Evolutionary conservation across 2,329 filamentous ascomycete genomes (phyloP).

Genomic region (Pestalotiopsis sp.): DNA sequence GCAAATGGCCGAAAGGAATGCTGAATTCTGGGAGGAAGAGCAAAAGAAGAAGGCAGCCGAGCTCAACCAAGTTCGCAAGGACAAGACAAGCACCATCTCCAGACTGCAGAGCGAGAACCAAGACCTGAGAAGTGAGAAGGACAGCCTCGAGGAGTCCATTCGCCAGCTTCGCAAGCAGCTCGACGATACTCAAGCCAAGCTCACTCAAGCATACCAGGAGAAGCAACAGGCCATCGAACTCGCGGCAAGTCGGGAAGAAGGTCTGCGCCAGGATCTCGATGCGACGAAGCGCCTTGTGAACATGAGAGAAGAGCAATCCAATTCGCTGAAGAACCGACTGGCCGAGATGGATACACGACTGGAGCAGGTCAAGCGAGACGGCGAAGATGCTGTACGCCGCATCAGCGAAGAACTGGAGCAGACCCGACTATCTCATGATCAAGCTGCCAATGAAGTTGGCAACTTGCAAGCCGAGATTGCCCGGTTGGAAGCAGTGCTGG

Average conservation of each 20-base stretch:
- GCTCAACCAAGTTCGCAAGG: constrained; percentile 87
- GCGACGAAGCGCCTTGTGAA: constrained; percentile 80
- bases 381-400: constrained; percentile 61
- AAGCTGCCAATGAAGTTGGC: constrained; percentile 50
- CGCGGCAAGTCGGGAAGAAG: constrained; percentile 79
- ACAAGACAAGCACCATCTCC: constrained; percentile 87
- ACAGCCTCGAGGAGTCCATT: constrained; percentile 78
- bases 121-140: constrained; percentile 78
- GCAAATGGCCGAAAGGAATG: constrained; percentile 83
- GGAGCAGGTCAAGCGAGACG: constrained; percentile 68
- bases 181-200: constrained; percentile 82
- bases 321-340: constrained; percentile 71
- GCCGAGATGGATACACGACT: constrained; percentile 68
- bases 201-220: constrained; percentile 79
- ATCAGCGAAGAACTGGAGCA: constrained; percentile 61
- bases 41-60: constrained; percentile 89
- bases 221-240: constrained; percentile 87
- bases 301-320: constrained; percentile 75
- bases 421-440: constrained; percentile 48
- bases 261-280: constrained; percentile 85
- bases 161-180: constrained; percentile 79
- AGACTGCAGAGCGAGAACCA: constrained; percentile 89
- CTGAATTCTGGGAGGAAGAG: constrained; percentile 91
- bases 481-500: constrained; percentile 51
- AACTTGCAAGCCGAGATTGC: constrained; percentile 58